Evolutionary conservation across 2,329 filamentous ascomycete species (phyloP).

Genomic region (Pseudofabraea citricarpa): DNA sequence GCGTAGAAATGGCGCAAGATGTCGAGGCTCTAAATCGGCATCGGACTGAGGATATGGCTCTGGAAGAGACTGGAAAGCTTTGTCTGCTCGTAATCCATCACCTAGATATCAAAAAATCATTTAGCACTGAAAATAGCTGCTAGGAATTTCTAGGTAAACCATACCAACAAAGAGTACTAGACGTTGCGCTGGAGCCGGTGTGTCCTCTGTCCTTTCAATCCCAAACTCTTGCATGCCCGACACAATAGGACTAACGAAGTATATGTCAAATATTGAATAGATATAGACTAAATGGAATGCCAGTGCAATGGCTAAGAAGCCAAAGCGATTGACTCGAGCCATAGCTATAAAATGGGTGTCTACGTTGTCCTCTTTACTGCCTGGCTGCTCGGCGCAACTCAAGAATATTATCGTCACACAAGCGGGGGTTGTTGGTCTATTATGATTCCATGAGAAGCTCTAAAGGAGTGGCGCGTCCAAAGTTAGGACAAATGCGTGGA

Average conservation of each 20-base stretch:
- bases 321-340: constrained; percentile 60
- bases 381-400: not conserved
- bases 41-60: constrained; percentile 72
- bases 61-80: constrained; percentile 89
- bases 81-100: constrained; percentile 93
- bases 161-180: constrained; percentile 89
- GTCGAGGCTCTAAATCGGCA: constrained; percentile 65
- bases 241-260: constrained; percentile 97
- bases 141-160: constrained; percentile 14
- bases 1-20: constrained; percentile 85
- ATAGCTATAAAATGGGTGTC: constrained; percentile 31
- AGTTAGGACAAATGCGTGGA: constrained; percentile 16
- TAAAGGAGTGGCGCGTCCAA: constrained; percentile 27
- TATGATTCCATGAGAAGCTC: constrained; percentile 8
- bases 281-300: constrained; percentile 93
- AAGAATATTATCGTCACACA: not conserved
- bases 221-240: constrained; percentile 85
- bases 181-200: constrained; percentile 77
- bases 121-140: constrained; percentile 10
- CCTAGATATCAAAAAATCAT: constrained; percentile 39
- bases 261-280: constrained; percentile 95
- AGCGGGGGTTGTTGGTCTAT: not conserved
- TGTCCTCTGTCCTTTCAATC: constrained; percentile 54
- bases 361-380: constrained; percentile 1
- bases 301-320: constrained; percentile 83